Conservation (phyloP, 257 asterid species). For the Jasminum sambac region DNA sequence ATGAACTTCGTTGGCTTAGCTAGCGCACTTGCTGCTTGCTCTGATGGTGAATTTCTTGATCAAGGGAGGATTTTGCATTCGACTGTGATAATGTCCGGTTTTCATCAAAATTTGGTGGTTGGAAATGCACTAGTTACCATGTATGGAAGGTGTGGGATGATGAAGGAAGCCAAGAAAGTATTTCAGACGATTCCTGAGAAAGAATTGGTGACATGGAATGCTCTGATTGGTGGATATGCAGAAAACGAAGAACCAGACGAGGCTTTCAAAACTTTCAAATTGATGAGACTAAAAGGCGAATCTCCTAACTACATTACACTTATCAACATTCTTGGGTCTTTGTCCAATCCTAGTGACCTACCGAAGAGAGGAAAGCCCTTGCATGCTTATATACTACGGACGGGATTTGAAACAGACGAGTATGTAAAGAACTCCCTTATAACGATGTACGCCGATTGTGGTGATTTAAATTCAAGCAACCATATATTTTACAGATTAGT, state of each 20-base stretch:
- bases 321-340: slow-evolving; percentile 66
- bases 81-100: slow-evolving; percentile 53
- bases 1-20: slow-evolving; percentile 66
- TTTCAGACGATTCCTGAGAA: slow-evolving; percentile 56
- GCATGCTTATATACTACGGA: slow-evolving; percentile 53
- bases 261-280: slow-evolving; percentile 48
- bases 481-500: slow-evolving; percentile 48
- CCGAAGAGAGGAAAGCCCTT: slow-evolving; percentile 62
- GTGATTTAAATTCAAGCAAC: slow-evolving; percentile 66
- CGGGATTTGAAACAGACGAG: slow-evolving; percentile 61
- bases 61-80: slow-evolving; percentile 69
- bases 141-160: slow-evolving; percentile 73
- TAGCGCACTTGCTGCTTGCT: slow-evolving; percentile 74
- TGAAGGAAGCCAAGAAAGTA: slow-evolving; percentile 53
- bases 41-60: slow-evolving; percentile 44
- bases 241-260: slow-evolving; percentile 52
- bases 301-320: slow-evolving; percentile 70
- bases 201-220: slow-evolving; percentile 87
- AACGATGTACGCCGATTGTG: slow-evolving; percentile 82
- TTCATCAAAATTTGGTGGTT: slow-evolving; percentile 57
- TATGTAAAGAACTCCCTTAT: slow-evolving; percentile 78
- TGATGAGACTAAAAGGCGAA: slow-evolving; percentile 50
- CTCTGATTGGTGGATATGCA: slow-evolving; percentile 69
- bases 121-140: slow-evolving; percentile 86
- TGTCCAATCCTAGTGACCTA: slow-evolving; percentile 49